These are phyloP conservation scores for Trichoderma harzianum DNA, from an alignment of 2,329 filamentous ascomycete species.

Conservation along the genomic window DNA sequence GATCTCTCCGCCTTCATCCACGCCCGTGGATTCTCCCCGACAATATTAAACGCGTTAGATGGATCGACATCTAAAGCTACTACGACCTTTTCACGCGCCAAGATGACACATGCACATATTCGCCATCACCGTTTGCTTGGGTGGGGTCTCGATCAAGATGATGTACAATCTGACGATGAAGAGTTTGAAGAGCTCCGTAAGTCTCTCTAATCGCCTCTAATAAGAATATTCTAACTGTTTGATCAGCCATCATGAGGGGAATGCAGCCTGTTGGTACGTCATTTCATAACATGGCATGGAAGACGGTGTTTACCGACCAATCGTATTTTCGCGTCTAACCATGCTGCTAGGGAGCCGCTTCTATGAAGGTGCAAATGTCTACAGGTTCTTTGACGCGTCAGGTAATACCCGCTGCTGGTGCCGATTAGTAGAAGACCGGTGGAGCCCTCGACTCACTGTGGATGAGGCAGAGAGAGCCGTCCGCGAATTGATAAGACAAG, in stretches of 20 bases:
- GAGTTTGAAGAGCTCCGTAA: not conserved
- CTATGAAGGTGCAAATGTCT: not conserved
- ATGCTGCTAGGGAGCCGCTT: not conserved
- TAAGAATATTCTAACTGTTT: not conserved
- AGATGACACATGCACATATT: not conserved
- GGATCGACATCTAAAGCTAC: not conserved
- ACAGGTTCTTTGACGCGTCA: not conserved
- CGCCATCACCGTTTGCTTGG: not conserved
- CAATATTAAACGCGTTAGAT: not conserved
- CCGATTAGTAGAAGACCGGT: not conserved
- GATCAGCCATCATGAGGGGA: not conserved
- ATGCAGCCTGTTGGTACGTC: not conserved
- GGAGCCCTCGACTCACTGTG: not conserved
- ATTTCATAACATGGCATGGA: not conserved
- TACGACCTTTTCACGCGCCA: not conserved
- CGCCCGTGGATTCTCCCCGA: not conserved
- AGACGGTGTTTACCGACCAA: not conserved
- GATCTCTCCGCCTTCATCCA: not conserved
- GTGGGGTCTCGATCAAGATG: not conserved
- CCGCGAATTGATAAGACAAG: not conserved
- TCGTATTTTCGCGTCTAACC: not conserved
- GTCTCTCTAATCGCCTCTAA: not conserved
- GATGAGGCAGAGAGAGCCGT: not conserved
- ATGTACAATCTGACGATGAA: not conserved
- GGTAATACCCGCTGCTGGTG: not conserved